These are phyloP conservation scores for Setomelanomma holmii DNA, from an alignment of 2,329 filamentous ascomycete genomes.

Conservation along the genomic window DNA sequence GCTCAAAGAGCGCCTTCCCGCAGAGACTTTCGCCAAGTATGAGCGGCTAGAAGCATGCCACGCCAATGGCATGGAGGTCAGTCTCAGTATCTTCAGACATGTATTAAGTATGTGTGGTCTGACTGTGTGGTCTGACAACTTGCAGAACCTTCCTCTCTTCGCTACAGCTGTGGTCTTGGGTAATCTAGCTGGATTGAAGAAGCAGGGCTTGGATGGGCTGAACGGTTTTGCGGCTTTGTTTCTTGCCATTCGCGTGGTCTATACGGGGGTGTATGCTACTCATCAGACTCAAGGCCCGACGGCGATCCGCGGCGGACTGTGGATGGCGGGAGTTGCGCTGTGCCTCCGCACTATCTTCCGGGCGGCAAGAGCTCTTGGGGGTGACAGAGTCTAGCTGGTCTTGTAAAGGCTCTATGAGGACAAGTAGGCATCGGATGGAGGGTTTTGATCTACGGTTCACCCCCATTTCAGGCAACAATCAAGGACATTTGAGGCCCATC, in stretches of 20 bases:
- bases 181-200: slow-evolving; percentile 48
- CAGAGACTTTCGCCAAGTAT: slow-evolving; percentile 49
- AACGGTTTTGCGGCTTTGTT: slow-evolving; percentile 47
- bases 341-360: slow-evolving; percentile 32
- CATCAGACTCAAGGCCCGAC: slow-evolving; percentile 31
- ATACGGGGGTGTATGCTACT: slow-evolving; percentile 49
- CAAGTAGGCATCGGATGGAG: too few species aligned
- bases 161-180: slow-evolving; percentile 53
- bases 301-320: slow-evolving; percentile 26
- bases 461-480: too few species aligned
- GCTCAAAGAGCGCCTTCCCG: slow-evolving; percentile 48
- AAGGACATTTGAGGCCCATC: too few species aligned
- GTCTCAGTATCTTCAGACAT: background rate
- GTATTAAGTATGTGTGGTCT: too few species aligned
- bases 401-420: too few species aligned
- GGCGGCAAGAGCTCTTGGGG: slow-evolving; percentile 31
- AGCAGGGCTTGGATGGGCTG: slow-evolving; percentile 43
- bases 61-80: slow-evolving; percentile 53
- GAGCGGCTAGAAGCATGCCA: slow-evolving; percentile 57
- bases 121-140: background rate
- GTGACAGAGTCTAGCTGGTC: slow-evolving; percentile 3
- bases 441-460: too few species aligned
- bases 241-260: slow-evolving; percentile 45
- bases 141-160: slow-evolving; percentile 53
- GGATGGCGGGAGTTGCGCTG: slow-evolving; percentile 23